Evolutionary conservation across 495 filamentous ascomycete genomes (phyloP).

Genomic region (Daldinia caldariorum): DNA sequence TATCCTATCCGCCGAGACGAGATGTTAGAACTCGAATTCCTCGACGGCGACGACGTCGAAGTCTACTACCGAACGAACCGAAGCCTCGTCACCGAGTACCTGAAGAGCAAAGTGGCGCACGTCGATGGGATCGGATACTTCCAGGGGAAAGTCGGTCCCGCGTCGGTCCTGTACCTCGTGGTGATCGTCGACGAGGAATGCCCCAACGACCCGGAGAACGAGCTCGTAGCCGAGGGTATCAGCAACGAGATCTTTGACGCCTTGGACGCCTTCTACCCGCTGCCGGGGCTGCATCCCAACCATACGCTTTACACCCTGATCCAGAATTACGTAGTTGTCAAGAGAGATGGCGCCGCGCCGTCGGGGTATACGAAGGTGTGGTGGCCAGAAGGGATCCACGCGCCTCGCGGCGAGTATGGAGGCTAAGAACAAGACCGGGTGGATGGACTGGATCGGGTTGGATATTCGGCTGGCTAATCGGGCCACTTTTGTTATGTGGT

Average conservation of each 20-base stretch:
- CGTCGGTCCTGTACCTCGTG: neutral
- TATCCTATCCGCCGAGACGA: neutral
- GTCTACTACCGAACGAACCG: neutral
- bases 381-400: neutral
- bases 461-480: neutral
- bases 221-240: neutral
- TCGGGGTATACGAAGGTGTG: neutral
- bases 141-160: neutral
- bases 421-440: too few relatives aligned
- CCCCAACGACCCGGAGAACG: neutral
- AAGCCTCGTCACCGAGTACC: neutral
- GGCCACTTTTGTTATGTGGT: neutral
- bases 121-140: constrained; percentile 1
- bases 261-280: neutral
- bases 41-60: neutral
- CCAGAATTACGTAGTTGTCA: neutral
- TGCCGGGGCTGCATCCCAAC: neutral
- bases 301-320: neutral
- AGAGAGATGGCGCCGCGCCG: neutral
- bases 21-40: neutral
- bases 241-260: neutral
- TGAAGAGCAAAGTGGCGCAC: neutral
- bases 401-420: neutral
- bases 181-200: neutral
- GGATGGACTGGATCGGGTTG: neutral